phyloP scores from a whole-genome alignment of 1,139 yeast genomes.

The Protomyces arabidopsidicola region DNA sequence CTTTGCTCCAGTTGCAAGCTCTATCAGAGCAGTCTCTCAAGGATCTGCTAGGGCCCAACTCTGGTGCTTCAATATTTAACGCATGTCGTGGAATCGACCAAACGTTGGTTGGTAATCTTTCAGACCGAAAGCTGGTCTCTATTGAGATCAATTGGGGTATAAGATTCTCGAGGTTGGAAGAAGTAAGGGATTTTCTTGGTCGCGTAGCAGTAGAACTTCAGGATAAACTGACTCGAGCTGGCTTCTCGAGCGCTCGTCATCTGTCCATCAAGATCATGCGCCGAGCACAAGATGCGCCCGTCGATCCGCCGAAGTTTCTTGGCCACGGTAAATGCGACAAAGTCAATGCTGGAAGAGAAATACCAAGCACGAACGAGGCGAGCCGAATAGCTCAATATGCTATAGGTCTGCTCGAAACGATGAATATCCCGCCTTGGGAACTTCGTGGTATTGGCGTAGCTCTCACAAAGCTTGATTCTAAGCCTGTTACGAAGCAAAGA shows the following conservation, averaged over 20 bases:
- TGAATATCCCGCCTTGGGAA: constrained; percentile 61
- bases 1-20: constrained; percentile 43
- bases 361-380: constrained; percentile 7
- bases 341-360: constrained; percentile 42
- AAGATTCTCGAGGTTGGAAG: constrained; percentile 56
- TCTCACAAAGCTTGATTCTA: constrained; percentile 48
- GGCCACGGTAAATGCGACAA: constrained; percentile 82
- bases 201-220: constrained; percentile 58
- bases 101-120: constrained; percentile 48
- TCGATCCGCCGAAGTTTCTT: constrained; percentile 67
- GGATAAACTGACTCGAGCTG: constrained; percentile 48
- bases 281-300: constrained; percentile 61
- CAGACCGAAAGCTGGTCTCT: constrained; percentile 67
- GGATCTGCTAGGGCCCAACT: constrained; percentile 57
- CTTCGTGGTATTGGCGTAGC: constrained; percentile 75
- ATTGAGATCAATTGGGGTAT: constrained; percentile 93
- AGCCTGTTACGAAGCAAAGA: not conserved
- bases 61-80: constrained; percentile 59
- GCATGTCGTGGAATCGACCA: constrained; percentile 66
- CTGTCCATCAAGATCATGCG: constrained; percentile 62
- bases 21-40: constrained; percentile 45
- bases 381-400: constrained; percentile 61
- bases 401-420: constrained; percentile 52
- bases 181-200: constrained; percentile 60
- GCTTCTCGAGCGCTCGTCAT: constrained; percentile 50